Evolutionary conservation across 2,329 filamentous ascomycete species (phyloP).

Genomic region (Phialophora chinensis): DNA sequence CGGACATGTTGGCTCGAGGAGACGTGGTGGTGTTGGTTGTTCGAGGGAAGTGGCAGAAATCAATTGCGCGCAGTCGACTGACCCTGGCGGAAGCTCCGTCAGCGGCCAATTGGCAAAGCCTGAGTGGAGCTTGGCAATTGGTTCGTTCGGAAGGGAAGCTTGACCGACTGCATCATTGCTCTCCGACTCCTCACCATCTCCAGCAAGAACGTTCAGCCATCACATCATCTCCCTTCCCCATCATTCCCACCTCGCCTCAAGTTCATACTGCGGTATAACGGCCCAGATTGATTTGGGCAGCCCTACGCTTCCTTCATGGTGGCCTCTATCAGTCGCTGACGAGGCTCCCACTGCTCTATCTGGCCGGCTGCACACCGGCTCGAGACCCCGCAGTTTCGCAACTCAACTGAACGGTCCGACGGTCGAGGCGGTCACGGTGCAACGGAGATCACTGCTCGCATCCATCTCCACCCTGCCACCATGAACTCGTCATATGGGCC

Average conservation of each 20-base stretch:
- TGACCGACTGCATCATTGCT: conserved; percentile 21
- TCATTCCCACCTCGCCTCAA: not conserved
- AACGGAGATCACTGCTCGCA: conserved; percentile 21
- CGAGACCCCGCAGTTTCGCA: conserved; percentile 38
- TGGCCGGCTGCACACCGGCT: conserved; percentile 33
- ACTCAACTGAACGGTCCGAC: conserved; percentile 9
- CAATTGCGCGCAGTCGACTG: conserved; percentile 15
- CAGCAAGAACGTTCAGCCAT: conserved; percentile 11
- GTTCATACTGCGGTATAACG: not conserved
- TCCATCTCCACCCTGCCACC: conserved; percentile 10
- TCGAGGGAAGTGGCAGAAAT: conserved; percentile 2
- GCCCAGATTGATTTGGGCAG: not conserved
- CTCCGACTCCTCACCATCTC: conserved; percentile 27
- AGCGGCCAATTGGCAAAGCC: not conserved
- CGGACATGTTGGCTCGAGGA: conserved; percentile 65
- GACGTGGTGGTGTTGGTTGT: not conserved
- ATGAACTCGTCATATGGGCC: conserved; percentile 34
- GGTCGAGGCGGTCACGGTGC: conserved; percentile 25
- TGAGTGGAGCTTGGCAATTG: conserved; percentile 18
- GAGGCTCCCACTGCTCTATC: conserved; percentile 24
- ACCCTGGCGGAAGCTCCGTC: not conserved
- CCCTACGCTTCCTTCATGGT: conserved; percentile 22
- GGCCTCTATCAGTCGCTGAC: conserved; percentile 33
- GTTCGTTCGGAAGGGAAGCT: conserved; percentile 23
- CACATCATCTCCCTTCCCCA: conserved; percentile 16